Base-by-base conservation (phyloP, 768 basidiomycete species). In the Rhizopogon vinicolor region DNA sequence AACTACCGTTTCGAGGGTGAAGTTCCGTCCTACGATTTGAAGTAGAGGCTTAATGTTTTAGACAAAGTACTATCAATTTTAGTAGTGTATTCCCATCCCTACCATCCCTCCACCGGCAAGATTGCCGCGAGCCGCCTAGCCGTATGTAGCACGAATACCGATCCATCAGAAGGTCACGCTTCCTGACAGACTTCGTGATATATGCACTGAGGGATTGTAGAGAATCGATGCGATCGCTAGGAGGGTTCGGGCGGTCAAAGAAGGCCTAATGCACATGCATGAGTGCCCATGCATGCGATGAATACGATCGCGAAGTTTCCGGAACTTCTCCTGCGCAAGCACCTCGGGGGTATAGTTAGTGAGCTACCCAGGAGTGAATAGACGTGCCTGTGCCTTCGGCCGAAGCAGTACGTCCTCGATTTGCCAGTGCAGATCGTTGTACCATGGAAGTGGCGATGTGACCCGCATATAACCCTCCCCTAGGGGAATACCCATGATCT, bases 351-450 rank as follows among this genome's bases (percentile, higher is more conserved):
- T 75, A 53, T 81, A 74, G 12, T 64, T 67, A 62, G 71, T 65
- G 63, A 91, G 61, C 67, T 77, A 78, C 33, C 73, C 70, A 3
- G 61, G 46, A 31, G 73, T 72, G 62, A 89, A 85, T 3, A 76
- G 67, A 3, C 77, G 72, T 2, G 66, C 63, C 43, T 54, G 53
- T 5, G 74, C 68, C 39, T 54, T 60, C 7, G 65, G 67, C 12
- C 67, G 70, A 7, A 88, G 72, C 9, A 98, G 70, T 5, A 80
- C 81, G 50, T 85, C 75, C 65, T 97, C 94, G 70, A 99, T 84
- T 68, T 98, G 95, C 92, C 94, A 99, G 72, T 98, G 97, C 9
- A 97, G 68, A 69, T 99, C 97, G 37, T 73, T 70, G 68, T 84
- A 97, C 43, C 97, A 84, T 41, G 97, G 81, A 43, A 99, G 73